Evolutionary conservation across 495 filamentous ascomycete species (phyloP).

Genomic region (Copromyces sp.): DNA sequence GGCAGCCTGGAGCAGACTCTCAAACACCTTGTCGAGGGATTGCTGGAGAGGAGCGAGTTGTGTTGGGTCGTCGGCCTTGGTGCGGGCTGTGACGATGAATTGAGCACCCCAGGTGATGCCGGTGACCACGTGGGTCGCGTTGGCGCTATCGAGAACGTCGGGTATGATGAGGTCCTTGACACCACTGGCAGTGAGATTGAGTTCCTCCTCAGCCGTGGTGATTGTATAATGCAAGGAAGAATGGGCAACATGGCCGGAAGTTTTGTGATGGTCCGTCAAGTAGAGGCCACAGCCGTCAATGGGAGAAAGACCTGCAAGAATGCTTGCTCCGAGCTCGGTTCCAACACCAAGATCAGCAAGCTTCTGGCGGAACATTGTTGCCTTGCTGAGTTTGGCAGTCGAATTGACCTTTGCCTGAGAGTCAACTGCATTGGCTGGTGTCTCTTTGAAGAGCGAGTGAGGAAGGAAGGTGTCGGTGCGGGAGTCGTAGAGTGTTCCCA

Average conservation of each 20-base stretch:
- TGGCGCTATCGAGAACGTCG: neutral
- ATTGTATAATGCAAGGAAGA: neutral
- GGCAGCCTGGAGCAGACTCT: neutral
- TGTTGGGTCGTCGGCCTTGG: neutral
- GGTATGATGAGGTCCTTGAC: neutral
- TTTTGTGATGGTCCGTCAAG: neutral
- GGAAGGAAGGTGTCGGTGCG: neutral
- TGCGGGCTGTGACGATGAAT: neutral
- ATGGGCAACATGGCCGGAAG: neutral
- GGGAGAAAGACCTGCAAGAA: neutral
- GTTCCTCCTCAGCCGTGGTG: neutral
- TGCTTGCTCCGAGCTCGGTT: neutral
- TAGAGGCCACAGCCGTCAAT: neutral
- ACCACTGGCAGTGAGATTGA: neutral
- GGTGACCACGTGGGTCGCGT: neutral
- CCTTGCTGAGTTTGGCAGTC: neutral
- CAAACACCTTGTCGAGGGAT: neutral
- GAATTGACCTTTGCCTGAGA: neutral
- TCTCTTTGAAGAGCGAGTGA: neutral
- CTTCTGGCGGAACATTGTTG: neutral
- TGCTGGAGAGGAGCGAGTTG: neutral
- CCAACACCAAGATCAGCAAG: neutral
- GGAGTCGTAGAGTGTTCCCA: neutral
- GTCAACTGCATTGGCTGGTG: neutral
- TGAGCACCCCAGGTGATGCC: neutral